These are phyloP conservation scores for Cercophora sp. DNA, from an alignment of 495 filamentous ascomycete genomes.

Conservation along the genomic window DNA sequence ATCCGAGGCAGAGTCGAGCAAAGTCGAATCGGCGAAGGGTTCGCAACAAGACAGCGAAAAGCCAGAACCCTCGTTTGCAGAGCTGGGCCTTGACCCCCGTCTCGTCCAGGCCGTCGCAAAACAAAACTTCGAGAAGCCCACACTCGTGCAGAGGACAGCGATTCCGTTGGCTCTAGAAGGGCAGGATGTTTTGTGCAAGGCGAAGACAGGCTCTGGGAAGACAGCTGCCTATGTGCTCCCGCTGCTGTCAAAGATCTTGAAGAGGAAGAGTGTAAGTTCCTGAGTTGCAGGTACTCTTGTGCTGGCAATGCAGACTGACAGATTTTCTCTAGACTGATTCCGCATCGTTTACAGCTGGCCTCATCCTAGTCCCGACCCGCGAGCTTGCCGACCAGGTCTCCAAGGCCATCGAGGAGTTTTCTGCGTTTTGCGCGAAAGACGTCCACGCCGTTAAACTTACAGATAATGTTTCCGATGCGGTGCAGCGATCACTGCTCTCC, in stretches of 20 bases:
- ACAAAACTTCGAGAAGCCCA: slow-evolving; percentile 79
- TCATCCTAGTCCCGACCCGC: slow-evolving; percentile 90
- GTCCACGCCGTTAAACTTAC: slow-evolving; percentile 79
- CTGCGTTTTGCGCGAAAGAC: slow-evolving; percentile 78
- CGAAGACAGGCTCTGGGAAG: slow-evolving; percentile 93
- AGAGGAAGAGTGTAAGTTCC: slow-evolving; percentile 61
- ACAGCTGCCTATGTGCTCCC: slow-evolving; percentile 97
- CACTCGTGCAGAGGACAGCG: slow-evolving; percentile 76
- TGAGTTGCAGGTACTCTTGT: not conserved
- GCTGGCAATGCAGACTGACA: too few relatives aligned
- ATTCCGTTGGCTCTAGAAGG: slow-evolving; percentile 90
- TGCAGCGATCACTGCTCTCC: slow-evolving; percentile 80
- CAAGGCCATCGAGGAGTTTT: slow-evolving; percentile 65
- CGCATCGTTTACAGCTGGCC: slow-evolving; percentile 50
- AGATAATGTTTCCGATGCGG: slow-evolving; percentile 80
- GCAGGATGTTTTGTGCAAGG: slow-evolving; percentile 83
- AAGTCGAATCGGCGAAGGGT: too few relatives aligned
- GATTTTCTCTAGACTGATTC: slow-evolving; percentile 25
- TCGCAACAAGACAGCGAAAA: too few relatives aligned
- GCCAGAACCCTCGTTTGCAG: slow-evolving; percentile 42
- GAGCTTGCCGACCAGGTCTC: slow-evolving; percentile 90
- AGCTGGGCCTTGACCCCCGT: slow-evolving; percentile 73
- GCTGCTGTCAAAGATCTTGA: slow-evolving; percentile 74
- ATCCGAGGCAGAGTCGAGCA: slow-evolving; percentile 11
- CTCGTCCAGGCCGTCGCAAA: slow-evolving; percentile 81